These are phyloP conservation scores for Penicillium expansum DNA, from an alignment of 2,329 filamentous ascomycete species.

Conservation along the genomic window DNA sequence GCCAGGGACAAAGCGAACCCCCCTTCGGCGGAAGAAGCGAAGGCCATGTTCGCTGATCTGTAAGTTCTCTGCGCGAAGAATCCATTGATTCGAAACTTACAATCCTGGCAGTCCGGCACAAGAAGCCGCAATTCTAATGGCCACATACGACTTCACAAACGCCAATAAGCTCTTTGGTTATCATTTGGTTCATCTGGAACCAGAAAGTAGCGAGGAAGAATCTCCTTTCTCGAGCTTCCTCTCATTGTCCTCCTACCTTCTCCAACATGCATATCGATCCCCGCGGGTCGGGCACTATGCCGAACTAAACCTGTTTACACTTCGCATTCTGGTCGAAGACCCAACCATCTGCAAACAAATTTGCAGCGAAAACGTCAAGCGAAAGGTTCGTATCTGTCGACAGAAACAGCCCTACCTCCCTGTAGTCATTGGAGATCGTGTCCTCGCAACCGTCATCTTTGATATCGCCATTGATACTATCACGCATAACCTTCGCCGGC, in stretches of 20 bases:
- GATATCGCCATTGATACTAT: constrained; percentile 88
- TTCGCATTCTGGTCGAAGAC: constrained; percentile 86
- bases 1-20: constrained; percentile 59
- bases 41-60: constrained; percentile 75
- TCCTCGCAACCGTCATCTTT: constrained; percentile 72
- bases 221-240: constrained; percentile 77
- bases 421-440: constrained; percentile 66
- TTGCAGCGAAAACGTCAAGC: constrained; percentile 73
- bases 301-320: constrained; percentile 77
- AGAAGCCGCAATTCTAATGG: constrained; percentile 75
- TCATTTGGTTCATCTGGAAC: constrained; percentile 66
- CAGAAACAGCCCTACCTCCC: constrained; percentile 86
- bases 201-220: constrained; percentile 63
- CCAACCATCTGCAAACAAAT: constrained; percentile 75
- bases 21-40: constrained; percentile 75
- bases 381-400: constrained; percentile 76
- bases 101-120: constrained; percentile 63
- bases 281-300: constrained; percentile 75
- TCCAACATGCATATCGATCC: constrained; percentile 89
- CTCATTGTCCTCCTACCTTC: constrained; percentile 85
- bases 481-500: constrained; percentile 85
- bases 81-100: constrained; percentile 25
- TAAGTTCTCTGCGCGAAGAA: constrained; percentile 38
- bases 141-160: constrained; percentile 88
- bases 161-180: constrained; percentile 95